A percentile compares a stretch with the other conserved stretches of the same genome.
Evolutionary conservation across 163 green algal genomes (phyloP).

Genomic region (Prototheca wickerhamii): DNA sequence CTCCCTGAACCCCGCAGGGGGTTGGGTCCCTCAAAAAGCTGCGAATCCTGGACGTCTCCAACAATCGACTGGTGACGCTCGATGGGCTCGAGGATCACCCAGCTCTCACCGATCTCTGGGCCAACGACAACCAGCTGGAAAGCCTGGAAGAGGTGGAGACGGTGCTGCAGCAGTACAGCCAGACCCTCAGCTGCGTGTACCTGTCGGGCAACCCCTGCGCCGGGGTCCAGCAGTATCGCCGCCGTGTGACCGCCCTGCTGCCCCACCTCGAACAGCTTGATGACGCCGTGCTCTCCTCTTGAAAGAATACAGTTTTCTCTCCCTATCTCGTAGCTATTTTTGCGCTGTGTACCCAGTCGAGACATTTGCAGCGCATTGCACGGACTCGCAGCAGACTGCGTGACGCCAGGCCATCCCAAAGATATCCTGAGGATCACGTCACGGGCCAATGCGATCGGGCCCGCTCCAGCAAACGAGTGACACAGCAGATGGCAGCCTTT

Average conservation of each 20-base stretch:
- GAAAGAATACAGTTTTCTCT: too few relatives aligned
- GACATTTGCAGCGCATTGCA: too few relatives aligned
- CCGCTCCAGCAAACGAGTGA: too few relatives aligned
- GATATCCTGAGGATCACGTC: too few relatives aligned
- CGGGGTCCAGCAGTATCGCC: conserved; percentile 35
- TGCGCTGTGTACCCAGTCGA: too few relatives aligned
- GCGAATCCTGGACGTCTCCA: conserved; percentile 52
- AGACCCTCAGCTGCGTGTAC: conserved; percentile 67
- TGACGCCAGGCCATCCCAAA: too few relatives aligned
- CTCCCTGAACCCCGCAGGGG: background rate
- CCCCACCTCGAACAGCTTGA: conserved; percentile 69
- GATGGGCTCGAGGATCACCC: conserved; percentile 29
- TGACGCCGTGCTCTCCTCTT: conserved; percentile 13
- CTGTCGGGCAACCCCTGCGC: conserved; percentile 55
- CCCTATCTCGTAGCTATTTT: too few relatives aligned
- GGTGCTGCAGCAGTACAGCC: conserved; percentile 3
- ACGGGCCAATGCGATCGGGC: too few relatives aligned
- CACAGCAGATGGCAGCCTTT: too few relatives aligned
- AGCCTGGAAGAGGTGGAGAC: conserved; percentile 25
- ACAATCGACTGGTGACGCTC: conserved; percentile 49
- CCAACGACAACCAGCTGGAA: conserved; percentile 77
- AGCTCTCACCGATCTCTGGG: conserved; percentile 76
- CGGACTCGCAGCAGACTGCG: too few relatives aligned
- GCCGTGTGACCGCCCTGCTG: conserved; percentile 39
- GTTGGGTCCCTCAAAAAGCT: conserved; percentile 28